A percentile compares a stretch with the other conserved stretches of the same genome.
These are phyloP conservation scores for Penicillium fuscoglaucum DNA, from an alignment of 2,329 filamentous ascomycete species.

Conservation along the genomic window DNA sequence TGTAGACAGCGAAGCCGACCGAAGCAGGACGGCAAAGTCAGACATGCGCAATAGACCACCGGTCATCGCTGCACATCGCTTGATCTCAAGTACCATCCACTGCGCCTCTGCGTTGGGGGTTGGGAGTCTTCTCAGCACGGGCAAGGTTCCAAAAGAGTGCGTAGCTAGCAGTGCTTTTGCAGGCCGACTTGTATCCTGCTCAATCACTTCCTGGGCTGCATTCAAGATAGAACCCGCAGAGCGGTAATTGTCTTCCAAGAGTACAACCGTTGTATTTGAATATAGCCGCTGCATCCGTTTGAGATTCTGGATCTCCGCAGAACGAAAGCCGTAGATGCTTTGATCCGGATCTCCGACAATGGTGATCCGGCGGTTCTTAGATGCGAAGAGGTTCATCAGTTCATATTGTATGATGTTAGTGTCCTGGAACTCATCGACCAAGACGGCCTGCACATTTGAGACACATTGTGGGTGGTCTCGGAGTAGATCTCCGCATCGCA, in stretches of 20 bases:
- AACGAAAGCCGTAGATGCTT: slow-evolving; percentile 95
- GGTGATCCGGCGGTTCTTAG: slow-evolving; percentile 72
- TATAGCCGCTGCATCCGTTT: slow-evolving; percentile 74
- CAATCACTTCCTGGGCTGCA: slow-evolving; percentile 79
- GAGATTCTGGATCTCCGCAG: slow-evolving; percentile 87
- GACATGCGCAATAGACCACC: slow-evolving; percentile 70
- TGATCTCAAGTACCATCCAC: slow-evolving; percentile 86
- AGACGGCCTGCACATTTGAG: slow-evolving; percentile 81
- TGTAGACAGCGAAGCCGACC: slow-evolving; percentile 77
- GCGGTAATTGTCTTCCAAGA: slow-evolving; percentile 91
- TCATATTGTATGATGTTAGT: slow-evolving; percentile 95
- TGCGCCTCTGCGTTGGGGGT: slow-evolving; percentile 72
- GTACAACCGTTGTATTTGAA: slow-evolving; percentile 74
- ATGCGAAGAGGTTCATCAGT: slow-evolving; percentile 83
- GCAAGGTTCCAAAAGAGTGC: slow-evolving; percentile 74
- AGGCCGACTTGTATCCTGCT: slow-evolving; percentile 81
- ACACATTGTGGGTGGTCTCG: slow-evolving; percentile 74
- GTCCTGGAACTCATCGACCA: slow-evolving; percentile 98
- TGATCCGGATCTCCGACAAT: slow-evolving; percentile 97
- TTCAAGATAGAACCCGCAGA: slow-evolving; percentile 83
- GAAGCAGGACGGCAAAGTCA: slow-evolving; percentile 84
- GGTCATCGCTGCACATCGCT: slow-evolving; percentile 67
- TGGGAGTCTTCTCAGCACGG: slow-evolving; percentile 75
- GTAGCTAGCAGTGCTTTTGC: slow-evolving; percentile 77
- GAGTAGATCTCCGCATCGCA: slow-evolving; percentile 79